These are phyloP conservation scores for Rhizophlyctis rosea DNA, from an alignment of 192 early-diverging fungal species.

Conservation along the genomic window DNA sequence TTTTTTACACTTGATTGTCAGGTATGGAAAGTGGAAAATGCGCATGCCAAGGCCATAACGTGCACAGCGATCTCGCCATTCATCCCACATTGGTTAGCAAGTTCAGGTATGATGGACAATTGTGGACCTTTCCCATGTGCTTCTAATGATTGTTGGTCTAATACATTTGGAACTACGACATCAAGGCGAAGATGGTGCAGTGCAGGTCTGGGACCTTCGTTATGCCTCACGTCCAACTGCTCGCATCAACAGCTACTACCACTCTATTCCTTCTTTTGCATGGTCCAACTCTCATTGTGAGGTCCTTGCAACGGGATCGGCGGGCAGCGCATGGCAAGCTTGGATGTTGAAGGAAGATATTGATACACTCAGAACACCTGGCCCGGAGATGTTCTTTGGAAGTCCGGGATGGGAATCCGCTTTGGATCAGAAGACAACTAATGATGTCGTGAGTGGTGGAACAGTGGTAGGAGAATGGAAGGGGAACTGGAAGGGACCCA, in stretches of 20 bases:
- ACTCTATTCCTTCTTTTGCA: conserved; percentile 41
- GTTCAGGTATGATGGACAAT: conserved; percentile 35
- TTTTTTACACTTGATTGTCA: neutral
- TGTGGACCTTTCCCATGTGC: too few relatives aligned
- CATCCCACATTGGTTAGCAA: conserved; percentile 74
- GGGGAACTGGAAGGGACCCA: conserved; percentile 15
- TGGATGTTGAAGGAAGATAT: conserved; percentile 39
- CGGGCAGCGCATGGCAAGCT: conserved; percentile 56
- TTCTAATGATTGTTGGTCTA: conserved; percentile 3
- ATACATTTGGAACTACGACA: neutral
- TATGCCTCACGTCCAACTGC: conserved; percentile 45
- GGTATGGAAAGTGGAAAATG: conserved; percentile 50
- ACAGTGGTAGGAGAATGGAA: conserved; percentile 37
- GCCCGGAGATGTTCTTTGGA: conserved; percentile 34
- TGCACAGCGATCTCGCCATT: conserved; percentile 69
- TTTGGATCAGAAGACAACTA: neutral
- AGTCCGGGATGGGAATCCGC: conserved; percentile 38
- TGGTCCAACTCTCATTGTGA: conserved; percentile 73
- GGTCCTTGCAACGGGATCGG: conserved; percentile 55
- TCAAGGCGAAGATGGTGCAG: conserved; percentile 53
- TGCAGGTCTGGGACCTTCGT: conserved; percentile 71
- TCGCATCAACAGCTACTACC: conserved; percentile 55
- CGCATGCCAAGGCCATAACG: conserved; percentile 46
- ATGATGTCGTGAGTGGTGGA: conserved; percentile 26
- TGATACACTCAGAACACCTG: conserved; percentile 23